phyloP scores from a whole-genome alignment of 2,329 filamentous ascomycete species.

The Fusarium nygamai region DNA sequence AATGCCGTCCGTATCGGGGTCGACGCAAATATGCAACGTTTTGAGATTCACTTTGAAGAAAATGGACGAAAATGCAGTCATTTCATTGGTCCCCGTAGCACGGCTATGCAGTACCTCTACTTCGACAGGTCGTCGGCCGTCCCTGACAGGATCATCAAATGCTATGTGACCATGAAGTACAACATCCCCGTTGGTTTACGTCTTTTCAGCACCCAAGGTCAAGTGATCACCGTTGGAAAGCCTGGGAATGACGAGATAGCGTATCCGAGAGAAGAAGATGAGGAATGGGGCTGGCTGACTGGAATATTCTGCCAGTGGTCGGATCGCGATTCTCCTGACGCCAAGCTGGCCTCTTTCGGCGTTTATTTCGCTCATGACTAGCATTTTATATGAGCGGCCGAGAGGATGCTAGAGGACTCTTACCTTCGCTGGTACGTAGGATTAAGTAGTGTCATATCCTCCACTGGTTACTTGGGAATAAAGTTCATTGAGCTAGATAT shows the following conservation, averaged over 20 bases:
- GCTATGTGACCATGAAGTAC: background rate
- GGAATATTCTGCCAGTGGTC: background rate
- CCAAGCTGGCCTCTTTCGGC: background rate
- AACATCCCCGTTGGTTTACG: background rate
- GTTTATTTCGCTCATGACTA: background rate
- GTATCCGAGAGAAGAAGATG: background rate
- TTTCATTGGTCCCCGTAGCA: background rate
- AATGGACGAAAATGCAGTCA: background rate
- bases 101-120: background rate
- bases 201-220: too few species aligned
- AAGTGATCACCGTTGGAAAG: background rate
- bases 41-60: background rate
- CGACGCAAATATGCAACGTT: background rate
- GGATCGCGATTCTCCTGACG: background rate
- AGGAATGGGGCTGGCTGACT: background rate
- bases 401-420: background rate
- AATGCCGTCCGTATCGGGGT: background rate
- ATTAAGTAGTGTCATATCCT: too few species aligned
- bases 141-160: background rate
- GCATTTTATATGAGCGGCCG: background rate
- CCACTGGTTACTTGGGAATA: too few species aligned
- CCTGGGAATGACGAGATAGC: rapidly evolving
- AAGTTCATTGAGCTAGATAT: background rate
- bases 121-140: background rate
- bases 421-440: too few species aligned